These are phyloP conservation scores for Pythium rishiriense DNA, from an alignment of 352 stramenopile species.

Conservation along the genomic window DNA sequence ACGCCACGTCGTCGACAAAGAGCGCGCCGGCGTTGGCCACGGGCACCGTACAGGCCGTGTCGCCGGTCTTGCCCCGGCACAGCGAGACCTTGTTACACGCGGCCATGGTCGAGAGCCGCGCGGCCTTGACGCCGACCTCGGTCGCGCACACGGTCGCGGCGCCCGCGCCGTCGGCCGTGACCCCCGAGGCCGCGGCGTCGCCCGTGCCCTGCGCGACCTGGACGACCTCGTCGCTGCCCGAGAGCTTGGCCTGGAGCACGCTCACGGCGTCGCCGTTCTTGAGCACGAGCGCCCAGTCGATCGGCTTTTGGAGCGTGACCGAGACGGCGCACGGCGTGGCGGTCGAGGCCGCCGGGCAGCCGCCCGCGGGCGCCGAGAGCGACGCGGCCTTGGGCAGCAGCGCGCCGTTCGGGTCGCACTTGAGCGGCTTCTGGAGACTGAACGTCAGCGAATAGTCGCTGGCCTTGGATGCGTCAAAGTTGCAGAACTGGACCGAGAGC, in stretches of 20 bases:
- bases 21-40: conserved; percentile 29
- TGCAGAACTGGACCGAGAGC: conserved; percentile 64
- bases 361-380: conserved; percentile 33
- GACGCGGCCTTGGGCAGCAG: conserved; percentile 43
- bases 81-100: conserved; percentile 63
- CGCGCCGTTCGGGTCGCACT: conserved; percentile 44
- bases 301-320: conserved; percentile 39
- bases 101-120: conserved; percentile 47
- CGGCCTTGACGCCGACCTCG: conserved; percentile 43
- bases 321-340: conserved; percentile 48
- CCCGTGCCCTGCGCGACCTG: conserved; percentile 45
- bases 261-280: conserved; percentile 41
- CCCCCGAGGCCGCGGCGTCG: conserved; percentile 30
- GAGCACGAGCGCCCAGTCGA: conserved; percentile 76
- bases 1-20: conserved; percentile 43
- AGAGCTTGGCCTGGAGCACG: conserved; percentile 44
- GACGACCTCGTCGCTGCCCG: conserved; percentile 41
- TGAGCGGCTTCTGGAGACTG: conserved; percentile 38
- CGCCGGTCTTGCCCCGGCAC: conserved; percentile 45
- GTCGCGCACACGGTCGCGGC: conserved; percentile 50
- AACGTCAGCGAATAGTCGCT: conserved; percentile 41
- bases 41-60: conserved; percentile 47
- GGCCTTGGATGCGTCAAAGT: conserved; percentile 45
- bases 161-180: conserved; percentile 17
- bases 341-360: conserved; percentile 35